phyloP scores from a whole-genome alignment of 805 yeast genomes.

The Pichia paraexigua region DNA sequence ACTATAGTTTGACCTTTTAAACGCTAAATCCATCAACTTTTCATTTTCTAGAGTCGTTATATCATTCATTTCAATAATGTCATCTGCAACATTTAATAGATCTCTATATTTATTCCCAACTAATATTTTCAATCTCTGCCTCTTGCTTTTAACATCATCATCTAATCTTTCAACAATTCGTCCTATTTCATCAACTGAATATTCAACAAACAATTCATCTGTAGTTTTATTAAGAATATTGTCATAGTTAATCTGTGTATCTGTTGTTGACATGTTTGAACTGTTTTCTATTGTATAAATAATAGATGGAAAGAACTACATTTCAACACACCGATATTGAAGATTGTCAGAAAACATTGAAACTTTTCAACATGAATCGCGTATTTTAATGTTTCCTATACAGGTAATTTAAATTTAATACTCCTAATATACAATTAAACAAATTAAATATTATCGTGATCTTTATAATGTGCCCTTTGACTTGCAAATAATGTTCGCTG shows the following conservation, averaged over 20 bases:
- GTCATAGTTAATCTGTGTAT: background rate
- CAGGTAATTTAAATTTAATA: background rate
- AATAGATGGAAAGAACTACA: background rate
- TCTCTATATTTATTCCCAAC: constrained; percentile 32
- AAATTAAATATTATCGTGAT: background rate
- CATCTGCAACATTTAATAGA: constrained; percentile 30
- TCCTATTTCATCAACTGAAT: constrained; percentile 25
- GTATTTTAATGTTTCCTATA: background rate
- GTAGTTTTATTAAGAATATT: constrained; percentile 8
- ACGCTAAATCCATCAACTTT: constrained; percentile 22
- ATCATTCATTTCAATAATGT: constrained; percentile 28
- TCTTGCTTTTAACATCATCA: constrained; percentile 17
- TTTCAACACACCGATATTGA: background rate
- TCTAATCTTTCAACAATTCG: constrained; percentile 16
- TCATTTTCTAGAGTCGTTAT: constrained; percentile 21
- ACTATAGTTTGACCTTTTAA: constrained; percentile 23
- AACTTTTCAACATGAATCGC: background rate
- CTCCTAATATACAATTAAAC: background rate
- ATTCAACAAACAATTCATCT: constrained; percentile 21
- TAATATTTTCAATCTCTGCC: constrained; percentile 22
- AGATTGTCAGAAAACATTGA: background rate
- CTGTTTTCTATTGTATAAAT: background rate
- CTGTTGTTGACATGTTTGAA: background rate
- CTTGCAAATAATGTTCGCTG: constrained; percentile 16
- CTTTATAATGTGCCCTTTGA: constrained; percentile 10